Evolutionary conservation across 176 grass and related monocot genomes (phyloP), one percentile per base, ranked within the genome.

Genomic region (Oryza officinalis): DNA sequence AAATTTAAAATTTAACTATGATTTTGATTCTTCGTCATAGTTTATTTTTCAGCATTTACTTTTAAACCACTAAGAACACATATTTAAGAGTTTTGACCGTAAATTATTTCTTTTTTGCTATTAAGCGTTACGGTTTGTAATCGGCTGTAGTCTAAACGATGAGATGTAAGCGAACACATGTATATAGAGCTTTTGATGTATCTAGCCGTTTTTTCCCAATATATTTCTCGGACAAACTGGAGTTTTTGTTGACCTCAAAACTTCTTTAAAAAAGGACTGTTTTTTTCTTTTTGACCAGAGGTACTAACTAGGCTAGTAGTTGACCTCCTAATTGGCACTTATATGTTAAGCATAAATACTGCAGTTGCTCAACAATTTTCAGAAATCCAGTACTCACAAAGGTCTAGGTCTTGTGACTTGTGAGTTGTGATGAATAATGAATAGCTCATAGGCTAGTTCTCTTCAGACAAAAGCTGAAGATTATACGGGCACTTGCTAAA

Each of bases 381-480:
- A 68, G 78, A 81, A 46, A 76, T 32, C 52, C 63, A 63, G 78
- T 27, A 45, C 35, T 63, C 70, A 76, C 63, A 76, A 44, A 44
- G 14, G 28, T 26, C 47, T 14, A 17, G 32, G 46, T 26, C 37
- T 64, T 20, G 12, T 43, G 76, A 27, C 37, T 64, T 20, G 12
- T 43, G 76, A 27, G 23, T 22, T 63, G 44, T 37, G 3, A 61
- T 26, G 3, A 25, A 61, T 61, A 61, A 60, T 61, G 57, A 25
- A 61, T 25, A 61, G n/a, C n/a, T 61, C 57, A 25, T 25, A 25
- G n/a, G 22, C 6, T 57, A 57, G 52, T n/a, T 61, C 37, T 61
- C 57, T 52, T n/a, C 18, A n/a, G 76, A 76, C 79, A 81, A 69
- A 12, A 22, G 6, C 27, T 57, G 72, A 76, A 63, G 85, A 63